Evolutionary conservation across 2,329 filamentous ascomycete species (phyloP).

Genomic region (Phaeosphaeriaceae sp.): DNA sequence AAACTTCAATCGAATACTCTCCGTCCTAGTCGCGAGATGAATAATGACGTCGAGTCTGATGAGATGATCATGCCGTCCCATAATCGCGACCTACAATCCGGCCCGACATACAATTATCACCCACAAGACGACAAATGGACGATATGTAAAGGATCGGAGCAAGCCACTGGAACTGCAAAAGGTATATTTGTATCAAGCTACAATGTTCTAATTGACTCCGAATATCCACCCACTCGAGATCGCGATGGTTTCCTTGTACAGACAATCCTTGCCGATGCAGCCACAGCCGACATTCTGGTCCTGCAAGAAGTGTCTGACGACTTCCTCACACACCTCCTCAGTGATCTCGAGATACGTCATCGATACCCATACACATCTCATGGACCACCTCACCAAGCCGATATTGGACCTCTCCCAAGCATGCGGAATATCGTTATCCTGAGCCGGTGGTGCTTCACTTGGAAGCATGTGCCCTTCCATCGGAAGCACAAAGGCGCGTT

Average conservation of each 20-base stretch:
- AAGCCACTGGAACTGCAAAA: conserved; percentile 6
- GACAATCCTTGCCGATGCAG: conserved; percentile 42
- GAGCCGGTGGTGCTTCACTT: conserved; percentile 63
- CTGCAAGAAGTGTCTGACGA: conserved; percentile 71
- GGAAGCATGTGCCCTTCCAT: conserved; percentile 62
- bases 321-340: conserved; percentile 65
- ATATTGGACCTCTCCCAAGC: conserved; percentile 64
- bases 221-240: conserved; percentile 44
- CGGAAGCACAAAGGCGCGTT: conserved; percentile 66
- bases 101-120: conserved; percentile 42
- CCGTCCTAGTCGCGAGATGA: not conserved
- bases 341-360: conserved; percentile 53
- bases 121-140: conserved; percentile 32
- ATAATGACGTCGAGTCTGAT: conserved; percentile 1
- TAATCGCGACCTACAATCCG: conserved; percentile 26
- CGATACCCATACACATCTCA: conserved; percentile 65
- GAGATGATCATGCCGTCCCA: conserved; percentile 1
- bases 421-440: conserved; percentile 68
- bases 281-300: conserved; percentile 49
- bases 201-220: conserved; percentile 53
- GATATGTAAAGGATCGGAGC: not conserved
- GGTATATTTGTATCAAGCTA: conserved; percentile 50
- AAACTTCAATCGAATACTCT: not conserved
- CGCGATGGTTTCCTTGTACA: conserved; percentile 47
- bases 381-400: conserved; percentile 60